These are phyloP conservation scores for Sugiyamaella japonica DNA, from an alignment of 1,139 yeast species.

Conservation along the genomic window DNA sequence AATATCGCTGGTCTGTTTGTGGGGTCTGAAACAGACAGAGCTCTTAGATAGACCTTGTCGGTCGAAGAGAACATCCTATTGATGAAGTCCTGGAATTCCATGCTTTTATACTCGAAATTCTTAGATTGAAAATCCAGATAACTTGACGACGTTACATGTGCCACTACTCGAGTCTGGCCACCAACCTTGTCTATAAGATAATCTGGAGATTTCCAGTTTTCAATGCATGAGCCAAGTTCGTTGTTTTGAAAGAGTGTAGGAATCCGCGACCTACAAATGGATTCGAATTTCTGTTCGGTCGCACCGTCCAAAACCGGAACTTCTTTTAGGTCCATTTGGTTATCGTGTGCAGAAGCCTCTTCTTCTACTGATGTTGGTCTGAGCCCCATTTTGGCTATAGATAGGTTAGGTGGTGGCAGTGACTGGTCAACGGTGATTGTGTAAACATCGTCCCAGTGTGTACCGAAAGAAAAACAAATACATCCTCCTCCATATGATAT, in stretches of 20 bases:
- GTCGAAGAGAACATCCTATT: slow-evolving; percentile 26
- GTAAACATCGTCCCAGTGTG: slow-evolving; percentile 53
- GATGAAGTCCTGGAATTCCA: slow-evolving; percentile 37
- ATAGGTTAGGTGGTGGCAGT: background rate
- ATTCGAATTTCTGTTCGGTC: slow-evolving; percentile 12
- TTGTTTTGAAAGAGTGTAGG: slow-evolving; percentile 23
- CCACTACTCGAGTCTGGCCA: slow-evolving; percentile 32
- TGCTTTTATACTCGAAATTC: slow-evolving; percentile 38
- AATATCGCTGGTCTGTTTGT: slow-evolving; percentile 38
- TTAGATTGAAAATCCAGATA: slow-evolving; percentile 38
- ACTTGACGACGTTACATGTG: slow-evolving; percentile 34
- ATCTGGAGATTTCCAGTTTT: slow-evolving; percentile 37
- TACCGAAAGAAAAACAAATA: slow-evolving; percentile 82
- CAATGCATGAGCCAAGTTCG: slow-evolving; percentile 35
- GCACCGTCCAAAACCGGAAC: background rate
- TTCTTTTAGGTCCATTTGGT: background rate
- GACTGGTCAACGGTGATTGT: slow-evolving; percentile 18
- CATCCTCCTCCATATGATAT: slow-evolving; percentile 70
- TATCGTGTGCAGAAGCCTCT: background rate
- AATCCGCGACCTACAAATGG: slow-evolving; percentile 6
- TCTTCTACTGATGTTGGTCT: background rate
- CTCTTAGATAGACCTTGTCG: slow-evolving; percentile 35
- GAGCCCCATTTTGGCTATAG: background rate
- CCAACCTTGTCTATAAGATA: slow-evolving; percentile 38
- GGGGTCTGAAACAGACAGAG: slow-evolving; percentile 37